These are phyloP conservation scores for Rhodomyrtus tomentosa DNA, from an alignment of 345 rosid species.

Conservation along the genomic window DNA sequence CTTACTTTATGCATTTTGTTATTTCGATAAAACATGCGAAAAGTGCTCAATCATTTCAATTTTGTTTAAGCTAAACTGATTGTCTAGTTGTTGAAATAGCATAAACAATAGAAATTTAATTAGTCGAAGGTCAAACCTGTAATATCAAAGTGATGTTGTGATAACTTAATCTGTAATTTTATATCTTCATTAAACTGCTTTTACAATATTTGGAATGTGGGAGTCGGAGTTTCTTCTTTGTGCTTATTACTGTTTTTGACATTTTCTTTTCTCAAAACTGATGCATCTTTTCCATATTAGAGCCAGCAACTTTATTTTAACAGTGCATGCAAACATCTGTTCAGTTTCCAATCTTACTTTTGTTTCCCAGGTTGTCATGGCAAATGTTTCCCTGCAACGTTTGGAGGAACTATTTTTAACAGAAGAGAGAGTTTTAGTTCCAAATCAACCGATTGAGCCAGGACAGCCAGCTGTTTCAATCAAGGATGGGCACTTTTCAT, in stretches of 20 bases:
- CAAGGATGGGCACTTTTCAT: slow-evolving; percentile 66
- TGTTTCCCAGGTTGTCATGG: slow-evolving; percentile 63
- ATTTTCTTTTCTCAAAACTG: background rate
- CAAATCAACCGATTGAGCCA: slow-evolving; percentile 66
- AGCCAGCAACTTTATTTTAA: background rate
- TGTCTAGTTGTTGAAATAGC: background rate
- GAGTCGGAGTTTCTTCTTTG: background rate
- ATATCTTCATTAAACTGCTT: background rate
- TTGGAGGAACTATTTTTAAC: slow-evolving; percentile 68
- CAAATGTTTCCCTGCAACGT: slow-evolving; percentile 84
- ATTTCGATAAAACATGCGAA: background rate
- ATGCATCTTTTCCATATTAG: background rate
- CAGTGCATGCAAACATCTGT: background rate
- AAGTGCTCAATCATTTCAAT: background rate
- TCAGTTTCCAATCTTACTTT: background rate
- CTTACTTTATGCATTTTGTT: background rate
- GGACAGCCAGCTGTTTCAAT: slow-evolving; percentile 75
- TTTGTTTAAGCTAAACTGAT: background rate
- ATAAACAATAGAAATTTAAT: background rate
- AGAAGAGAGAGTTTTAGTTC: slow-evolving; percentile 71
- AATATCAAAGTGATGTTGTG: background rate
- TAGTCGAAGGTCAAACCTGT: background rate
- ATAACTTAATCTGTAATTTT: background rate
- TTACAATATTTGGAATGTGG: background rate
- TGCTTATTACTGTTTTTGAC: background rate